These are phyloP conservation scores for Leccinum aurantiacum DNA, from an alignment of 768 basidiomycete genomes.

Conservation along the genomic window DNA sequence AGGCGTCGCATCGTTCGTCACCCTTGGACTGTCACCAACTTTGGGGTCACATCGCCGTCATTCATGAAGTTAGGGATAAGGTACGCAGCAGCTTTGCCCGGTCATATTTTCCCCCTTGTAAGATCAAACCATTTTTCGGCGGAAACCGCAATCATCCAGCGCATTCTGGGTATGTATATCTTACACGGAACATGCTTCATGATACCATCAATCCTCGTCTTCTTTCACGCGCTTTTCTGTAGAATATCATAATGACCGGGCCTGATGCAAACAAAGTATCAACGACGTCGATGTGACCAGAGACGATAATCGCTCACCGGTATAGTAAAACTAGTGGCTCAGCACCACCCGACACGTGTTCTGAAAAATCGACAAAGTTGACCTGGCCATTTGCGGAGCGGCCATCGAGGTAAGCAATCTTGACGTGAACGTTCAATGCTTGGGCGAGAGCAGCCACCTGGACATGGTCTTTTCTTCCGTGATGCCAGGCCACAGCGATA, in stretches of 20 bases:
- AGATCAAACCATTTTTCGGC: not conserved
- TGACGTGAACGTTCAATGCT: slow-evolving; percentile 64
- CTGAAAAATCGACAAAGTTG: slow-evolving; percentile 66
- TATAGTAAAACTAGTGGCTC: slow-evolving; percentile 71
- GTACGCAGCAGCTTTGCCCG: not conserved
- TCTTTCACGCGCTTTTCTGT: slow-evolving; percentile 17
- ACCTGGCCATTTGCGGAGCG: slow-evolving; percentile 49
- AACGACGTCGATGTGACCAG: not conserved
- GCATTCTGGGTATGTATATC: slow-evolving; percentile 10
- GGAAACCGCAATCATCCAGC: not conserved
- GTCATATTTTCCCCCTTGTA: not conserved
- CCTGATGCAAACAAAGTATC: slow-evolving; percentile 36
- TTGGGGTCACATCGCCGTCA: too few species aligned
- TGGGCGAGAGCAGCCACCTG: slow-evolving; percentile 77
- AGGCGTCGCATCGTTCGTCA: too few species aligned
- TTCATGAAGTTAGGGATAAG: too few species aligned
- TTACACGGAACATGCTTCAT: slow-evolving; percentile 12
- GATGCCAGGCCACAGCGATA: not conserved
- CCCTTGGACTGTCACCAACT: too few species aligned
- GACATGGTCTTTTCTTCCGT: slow-evolving; percentile 59
- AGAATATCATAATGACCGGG: slow-evolving; percentile 88
- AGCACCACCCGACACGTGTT: slow-evolving; percentile 42
- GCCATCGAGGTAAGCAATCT: slow-evolving; percentile 82
- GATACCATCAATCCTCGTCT: not conserved
- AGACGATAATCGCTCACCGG: slow-evolving; percentile 47